phyloP scores from a whole-genome alignment of 2,329 filamentous ascomycete species.

The Arthrobotrys conoides region DNA sequence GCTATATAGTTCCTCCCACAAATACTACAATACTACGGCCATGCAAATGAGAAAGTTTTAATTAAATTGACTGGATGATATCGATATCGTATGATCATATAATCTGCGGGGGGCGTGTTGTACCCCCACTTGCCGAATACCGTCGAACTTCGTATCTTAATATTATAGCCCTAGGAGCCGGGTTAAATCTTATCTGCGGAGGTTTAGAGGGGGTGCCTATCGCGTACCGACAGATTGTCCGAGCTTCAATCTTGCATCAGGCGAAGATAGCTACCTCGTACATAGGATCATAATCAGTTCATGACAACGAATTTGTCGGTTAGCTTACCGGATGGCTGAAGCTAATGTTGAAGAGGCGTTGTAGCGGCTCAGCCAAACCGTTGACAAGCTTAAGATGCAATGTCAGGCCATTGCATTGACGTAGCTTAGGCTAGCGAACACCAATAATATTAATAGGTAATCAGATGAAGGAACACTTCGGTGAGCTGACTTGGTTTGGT shows the following conservation, averaged over 20 bases:
- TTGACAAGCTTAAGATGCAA: conserved; percentile 3
- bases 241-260: not conserved
- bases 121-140: not conserved
- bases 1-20: not conserved
- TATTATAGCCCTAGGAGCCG: not conserved
- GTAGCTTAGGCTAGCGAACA: not conserved
- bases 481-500: not conserved
- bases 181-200: not conserved
- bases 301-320: not conserved
- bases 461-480: not conserved
- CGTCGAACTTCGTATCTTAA: not conserved
- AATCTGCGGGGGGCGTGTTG: not conserved
- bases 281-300: conserved; percentile 7
- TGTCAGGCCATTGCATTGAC: not conserved
- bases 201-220: conserved; percentile 1
- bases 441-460: too few relatives aligned
- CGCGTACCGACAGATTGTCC: not conserved
- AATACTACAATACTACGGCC: not conserved
- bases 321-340: not conserved
- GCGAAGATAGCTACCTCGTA: not conserved
- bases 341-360: not conserved
- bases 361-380: not conserved
- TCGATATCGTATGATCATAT: not conserved
- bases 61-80: not conserved
- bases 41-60: not conserved